Evolutionary conservation across 495 filamentous ascomycete species (phyloP).

Genomic region (Aspergillus funiculosus): DNA sequence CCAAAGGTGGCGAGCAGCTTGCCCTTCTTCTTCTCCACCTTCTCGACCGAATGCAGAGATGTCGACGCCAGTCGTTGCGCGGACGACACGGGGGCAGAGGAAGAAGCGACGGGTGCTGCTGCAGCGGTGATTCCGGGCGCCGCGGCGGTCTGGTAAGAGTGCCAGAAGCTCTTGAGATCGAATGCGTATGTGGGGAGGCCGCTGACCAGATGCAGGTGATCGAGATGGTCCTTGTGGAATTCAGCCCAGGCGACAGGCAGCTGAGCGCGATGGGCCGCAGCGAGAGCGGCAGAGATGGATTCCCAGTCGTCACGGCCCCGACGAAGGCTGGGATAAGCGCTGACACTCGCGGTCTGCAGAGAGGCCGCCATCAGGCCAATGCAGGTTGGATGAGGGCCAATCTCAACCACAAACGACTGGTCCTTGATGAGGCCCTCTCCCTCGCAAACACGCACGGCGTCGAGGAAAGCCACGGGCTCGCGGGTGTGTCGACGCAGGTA

Average conservation of each 20-base stretch:
- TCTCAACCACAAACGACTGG: neutral
- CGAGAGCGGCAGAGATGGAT: neutral
- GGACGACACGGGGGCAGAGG: no score
- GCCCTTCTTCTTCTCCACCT: neutral
- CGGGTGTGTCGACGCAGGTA: slow-evolving; percentile 29
- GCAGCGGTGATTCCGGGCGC: no score
- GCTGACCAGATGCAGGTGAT: neutral
- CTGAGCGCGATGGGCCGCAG: neutral
- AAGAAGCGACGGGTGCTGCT: no score
- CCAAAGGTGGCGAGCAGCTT: neutral
- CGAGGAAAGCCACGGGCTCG: slow-evolving; percentile 28
- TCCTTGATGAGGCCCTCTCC: neutral
- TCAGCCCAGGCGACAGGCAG: neutral
- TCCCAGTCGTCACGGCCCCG: neutral
- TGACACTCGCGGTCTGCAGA: neutral
- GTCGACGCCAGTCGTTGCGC: neutral
- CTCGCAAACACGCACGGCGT: slow-evolving; percentile 17
- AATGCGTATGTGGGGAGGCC: slow-evolving; percentile 8
- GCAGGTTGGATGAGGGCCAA: slow-evolving; percentile 4
- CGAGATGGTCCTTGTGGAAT: slow-evolving; percentile 4
- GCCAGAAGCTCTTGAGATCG: slow-evolving; percentile 6
- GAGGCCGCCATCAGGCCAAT: neutral
- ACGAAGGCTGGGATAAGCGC: neutral
- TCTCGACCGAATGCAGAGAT: neutral
- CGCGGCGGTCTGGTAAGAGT: neutral